phyloP scores from a whole-genome alignment of 2,329 filamentous ascomycete species.

The Epichloe uncinata region DNA sequence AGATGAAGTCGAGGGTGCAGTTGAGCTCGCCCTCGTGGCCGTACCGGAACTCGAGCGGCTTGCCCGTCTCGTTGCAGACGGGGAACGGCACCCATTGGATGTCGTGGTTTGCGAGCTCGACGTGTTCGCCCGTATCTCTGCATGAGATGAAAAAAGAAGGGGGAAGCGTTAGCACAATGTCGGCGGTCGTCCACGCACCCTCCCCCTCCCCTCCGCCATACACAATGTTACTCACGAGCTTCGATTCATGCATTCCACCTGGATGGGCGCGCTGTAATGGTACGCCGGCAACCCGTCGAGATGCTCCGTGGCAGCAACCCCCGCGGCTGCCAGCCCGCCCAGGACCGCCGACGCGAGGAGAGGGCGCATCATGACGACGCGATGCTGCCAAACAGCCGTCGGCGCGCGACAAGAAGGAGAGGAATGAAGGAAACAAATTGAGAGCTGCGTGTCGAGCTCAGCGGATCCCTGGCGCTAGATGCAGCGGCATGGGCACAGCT shows the following conservation, averaged over 20 bases:
- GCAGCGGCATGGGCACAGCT: too few relatives aligned
- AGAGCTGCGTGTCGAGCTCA: too few relatives aligned
- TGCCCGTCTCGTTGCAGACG: constrained; percentile 73
- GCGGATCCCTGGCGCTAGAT: too few relatives aligned
- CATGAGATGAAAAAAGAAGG: not conserved
- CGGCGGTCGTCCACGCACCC: too few relatives aligned
- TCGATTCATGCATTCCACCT: constrained; percentile 61
- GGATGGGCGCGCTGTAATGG: constrained; percentile 52
- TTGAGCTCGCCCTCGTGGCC: constrained; percentile 71
- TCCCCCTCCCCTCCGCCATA: too few relatives aligned
- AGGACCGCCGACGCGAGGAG: not conserved
- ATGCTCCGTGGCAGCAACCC: constrained; percentile 13
- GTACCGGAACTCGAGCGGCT: constrained; percentile 75
- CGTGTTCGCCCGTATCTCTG: constrained; percentile 81
- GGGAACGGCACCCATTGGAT: constrained; percentile 89
- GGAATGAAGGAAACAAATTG: too few relatives aligned
- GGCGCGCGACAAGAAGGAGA: not conserved
- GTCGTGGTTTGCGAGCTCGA: constrained; percentile 67
- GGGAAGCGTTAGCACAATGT: not conserved
- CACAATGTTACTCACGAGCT: constrained; percentile 37
- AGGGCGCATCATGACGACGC: too few relatives aligned
- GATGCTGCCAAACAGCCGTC: not conserved
- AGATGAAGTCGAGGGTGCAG: constrained; percentile 67
- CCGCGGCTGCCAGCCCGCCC: constrained; percentile 1
- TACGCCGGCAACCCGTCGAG: constrained; percentile 41